Percentiles rank a stretch among this genome's conserved stretches.
Conservation (phyloP, 352 stramenopile genomes). For the Phytophthora pinifolia region DNA sequence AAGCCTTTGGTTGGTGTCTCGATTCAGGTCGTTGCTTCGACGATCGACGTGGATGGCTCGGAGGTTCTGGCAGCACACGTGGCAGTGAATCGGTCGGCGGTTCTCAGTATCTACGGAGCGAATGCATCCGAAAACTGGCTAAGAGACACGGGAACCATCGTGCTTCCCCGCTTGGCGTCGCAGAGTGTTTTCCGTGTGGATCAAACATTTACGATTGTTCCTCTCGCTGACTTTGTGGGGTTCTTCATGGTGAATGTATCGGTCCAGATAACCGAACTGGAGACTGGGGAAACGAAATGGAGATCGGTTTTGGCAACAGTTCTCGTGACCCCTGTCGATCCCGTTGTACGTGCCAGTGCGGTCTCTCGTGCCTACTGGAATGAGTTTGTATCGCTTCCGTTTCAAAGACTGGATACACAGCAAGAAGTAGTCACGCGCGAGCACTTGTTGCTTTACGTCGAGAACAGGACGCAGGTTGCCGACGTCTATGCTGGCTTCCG, state of each 20-base stretch:
- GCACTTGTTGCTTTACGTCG: conserved; percentile 42
- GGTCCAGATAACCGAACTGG: conserved; percentile 36
- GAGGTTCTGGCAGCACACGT: conserved; percentile 23
- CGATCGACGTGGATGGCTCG: conserved; percentile 32
- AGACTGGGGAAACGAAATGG: conserved; percentile 29
- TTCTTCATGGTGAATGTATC: conserved; percentile 42
- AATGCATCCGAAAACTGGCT: conserved; percentile 26
- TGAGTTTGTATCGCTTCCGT: conserved; percentile 44
- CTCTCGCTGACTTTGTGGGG: conserved; percentile 43
- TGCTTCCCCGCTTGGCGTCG: conserved; percentile 7
- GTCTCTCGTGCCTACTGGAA: conserved; percentile 27
- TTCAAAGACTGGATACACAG: conserved; percentile 32
- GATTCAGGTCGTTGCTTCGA: conserved; percentile 29
- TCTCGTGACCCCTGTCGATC: conserved; percentile 33
- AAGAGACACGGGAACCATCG: conserved; percentile 4
- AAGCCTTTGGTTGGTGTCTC: conserved; percentile 23
- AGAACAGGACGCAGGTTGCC: conserved; percentile 32
- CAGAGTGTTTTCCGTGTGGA: conserved; percentile 16
- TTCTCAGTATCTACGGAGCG: conserved; percentile 18
- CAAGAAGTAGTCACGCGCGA: conserved; percentile 39
- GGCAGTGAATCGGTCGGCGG: conserved; percentile 27
- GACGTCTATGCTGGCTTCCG: conserved; percentile 43
- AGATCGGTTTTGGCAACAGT: conserved; percentile 22
- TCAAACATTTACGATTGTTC: conserved; percentile 28
- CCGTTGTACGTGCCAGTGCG: conserved; percentile 18